Conservation (phyloP, 2,329 filamentous ascomycete genomes). For the Meredithiella fracta region DNA sequence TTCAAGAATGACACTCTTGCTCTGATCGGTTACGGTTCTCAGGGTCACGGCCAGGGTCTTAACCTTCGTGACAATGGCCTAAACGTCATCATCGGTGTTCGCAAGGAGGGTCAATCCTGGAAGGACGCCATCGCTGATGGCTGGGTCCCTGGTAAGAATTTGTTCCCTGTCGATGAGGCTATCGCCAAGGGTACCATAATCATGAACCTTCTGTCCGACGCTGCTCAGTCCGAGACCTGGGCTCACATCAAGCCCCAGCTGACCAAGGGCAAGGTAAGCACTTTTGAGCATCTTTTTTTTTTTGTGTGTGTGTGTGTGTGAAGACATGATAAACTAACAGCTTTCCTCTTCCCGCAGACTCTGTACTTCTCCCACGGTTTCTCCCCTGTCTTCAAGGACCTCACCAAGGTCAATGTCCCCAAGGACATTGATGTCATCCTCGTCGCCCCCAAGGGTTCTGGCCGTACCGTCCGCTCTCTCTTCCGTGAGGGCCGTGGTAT, state of each 20-base stretch:
- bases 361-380: slow-evolving; percentile 99
- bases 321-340: neutral
- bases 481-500: slow-evolving; percentile 99
- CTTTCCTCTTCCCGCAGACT: slow-evolving; percentile 39
- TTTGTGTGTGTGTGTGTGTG: no score
- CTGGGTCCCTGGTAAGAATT: slow-evolving; percentile 96
- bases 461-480: slow-evolving; percentile 93
- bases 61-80: slow-evolving; percentile 99
- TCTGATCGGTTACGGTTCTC: slow-evolving; percentile 94
- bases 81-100: slow-evolving; percentile 96
- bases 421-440: slow-evolving; percentile 97
- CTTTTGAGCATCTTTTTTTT: no score
- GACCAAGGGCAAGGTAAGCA: slow-evolving; percentile 85
- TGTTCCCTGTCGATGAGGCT: slow-evolving; percentile 95
- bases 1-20: slow-evolving; percentile 99
- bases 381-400: slow-evolving; percentile 98
- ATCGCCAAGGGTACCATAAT: slow-evolving; percentile 84
- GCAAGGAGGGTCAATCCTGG: slow-evolving; percentile 97
- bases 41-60: slow-evolving; percentile 97
- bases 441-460: slow-evolving; percentile 96
- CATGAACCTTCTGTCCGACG: slow-evolving; percentile 98
- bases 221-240: slow-evolving; percentile 98
- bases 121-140: slow-evolving; percentile 93
- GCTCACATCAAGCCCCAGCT: slow-evolving; percentile 94
- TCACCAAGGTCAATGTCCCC: slow-evolving; percentile 97